A percentile compares a stretch with the other conserved stretches of the same genome.
Evolutionary conservation across 345 rosid genomes (phyloP).

Genomic region (Acer campestre): DNA sequence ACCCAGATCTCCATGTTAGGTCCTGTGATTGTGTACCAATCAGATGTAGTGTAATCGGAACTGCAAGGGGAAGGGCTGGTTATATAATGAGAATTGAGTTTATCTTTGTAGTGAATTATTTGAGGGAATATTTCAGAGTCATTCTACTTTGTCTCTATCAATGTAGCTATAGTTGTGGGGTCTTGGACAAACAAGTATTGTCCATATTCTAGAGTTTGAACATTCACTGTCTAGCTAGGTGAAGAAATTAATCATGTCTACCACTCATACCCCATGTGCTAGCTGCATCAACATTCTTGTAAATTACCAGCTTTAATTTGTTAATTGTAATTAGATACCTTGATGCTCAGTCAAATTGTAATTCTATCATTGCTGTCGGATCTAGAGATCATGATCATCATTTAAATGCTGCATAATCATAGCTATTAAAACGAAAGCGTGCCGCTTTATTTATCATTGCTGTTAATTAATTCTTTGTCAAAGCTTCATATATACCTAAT

Average conservation of each 20-base stretch:
- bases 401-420: constrained; percentile 1
- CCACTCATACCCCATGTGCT: constrained; percentile 15
- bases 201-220: constrained; percentile 34
- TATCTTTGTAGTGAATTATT: constrained; percentile 30
- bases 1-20: not conserved
- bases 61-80: not conserved
- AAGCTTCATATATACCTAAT: not conserved
- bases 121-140: constrained; percentile 45
- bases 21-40: constrained; percentile 18
- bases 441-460: constrained; percentile 2
- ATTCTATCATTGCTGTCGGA: constrained; percentile 1
- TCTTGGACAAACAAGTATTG: constrained; percentile 34
- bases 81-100: constrained; percentile 18
- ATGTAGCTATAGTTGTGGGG: constrained; percentile 29
- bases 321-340: not conserved
- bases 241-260: constrained; percentile 25
- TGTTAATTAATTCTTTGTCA: not conserved
- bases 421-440: constrained; percentile 17
- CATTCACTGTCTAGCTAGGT: constrained; percentile 22
- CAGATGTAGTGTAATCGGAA: not conserved
- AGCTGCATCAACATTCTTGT: constrained; percentile 11
- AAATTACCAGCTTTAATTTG: not conserved
- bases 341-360: not conserved
- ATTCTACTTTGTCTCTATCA: constrained; percentile 40
- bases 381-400: not conserved